phyloP scores from a whole-genome alignment of 148 eudicot species.

The Spergularia marina region DNA sequence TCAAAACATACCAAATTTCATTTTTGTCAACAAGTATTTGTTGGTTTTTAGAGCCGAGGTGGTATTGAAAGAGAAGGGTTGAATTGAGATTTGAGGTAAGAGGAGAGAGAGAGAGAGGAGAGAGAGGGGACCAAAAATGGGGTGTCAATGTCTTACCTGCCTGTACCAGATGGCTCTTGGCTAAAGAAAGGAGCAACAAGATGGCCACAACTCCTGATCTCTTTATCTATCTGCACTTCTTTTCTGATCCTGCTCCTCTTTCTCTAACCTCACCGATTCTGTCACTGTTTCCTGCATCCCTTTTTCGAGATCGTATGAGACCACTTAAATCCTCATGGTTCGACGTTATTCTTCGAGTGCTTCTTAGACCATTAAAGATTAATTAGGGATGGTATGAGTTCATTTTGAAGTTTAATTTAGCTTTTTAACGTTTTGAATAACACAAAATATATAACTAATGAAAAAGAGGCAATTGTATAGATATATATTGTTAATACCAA shows the following conservation, averaged over 20 bases:
- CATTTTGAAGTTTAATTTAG: no score
- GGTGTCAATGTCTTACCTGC: slow-evolving; percentile 29
- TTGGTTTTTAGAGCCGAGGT: slow-evolving; percentile 17
- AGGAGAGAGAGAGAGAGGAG: background rate
- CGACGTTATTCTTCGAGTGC: no score
- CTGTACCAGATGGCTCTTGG: slow-evolving; percentile 28
- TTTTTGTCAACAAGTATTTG: slow-evolving; percentile 23
- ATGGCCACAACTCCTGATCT: slow-evolving; percentile 4
- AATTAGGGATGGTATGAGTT: no score
- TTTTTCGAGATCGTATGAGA: no score
- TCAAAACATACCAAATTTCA: background rate
- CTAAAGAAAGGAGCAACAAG: slow-evolving; percentile 4
- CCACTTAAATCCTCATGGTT: no score
- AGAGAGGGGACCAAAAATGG: slow-evolving; percentile 28
- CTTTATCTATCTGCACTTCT: background rate
- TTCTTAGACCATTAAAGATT: no score
- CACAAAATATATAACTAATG: no score
- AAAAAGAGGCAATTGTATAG: no score
- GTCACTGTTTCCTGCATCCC: background rate
- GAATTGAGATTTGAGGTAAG: background rate
- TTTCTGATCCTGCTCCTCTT: background rate
- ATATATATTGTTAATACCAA: no score
- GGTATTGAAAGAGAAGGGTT: slow-evolving; percentile 17
- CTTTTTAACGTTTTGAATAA: no score
- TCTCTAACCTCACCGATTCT: background rate